Conservation (phyloP, 345 rosid species). For the Eucalyptus fibrosa region DNA sequence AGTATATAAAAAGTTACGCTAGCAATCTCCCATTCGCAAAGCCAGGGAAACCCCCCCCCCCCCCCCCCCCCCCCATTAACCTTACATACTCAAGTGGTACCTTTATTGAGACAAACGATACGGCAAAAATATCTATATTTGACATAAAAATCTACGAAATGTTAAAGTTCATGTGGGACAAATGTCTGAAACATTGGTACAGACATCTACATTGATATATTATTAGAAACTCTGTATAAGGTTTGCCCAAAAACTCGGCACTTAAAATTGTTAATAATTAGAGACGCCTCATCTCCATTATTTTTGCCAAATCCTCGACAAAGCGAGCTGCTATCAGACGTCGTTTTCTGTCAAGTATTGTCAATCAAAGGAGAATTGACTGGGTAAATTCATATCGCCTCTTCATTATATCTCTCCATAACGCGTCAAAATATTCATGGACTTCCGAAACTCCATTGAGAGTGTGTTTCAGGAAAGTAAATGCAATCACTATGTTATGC, state of each 20-base stretch:
- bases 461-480: too few species aligned
- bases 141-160: background rate
- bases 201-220: too few species aligned
- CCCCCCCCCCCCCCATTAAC: too few species aligned
- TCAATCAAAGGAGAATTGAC: background rate
- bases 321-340: background rate
- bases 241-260: too few species aligned
- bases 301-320: background rate
- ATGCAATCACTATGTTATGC: too few species aligned
- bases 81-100: background rate
- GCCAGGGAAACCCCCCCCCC: too few species aligned
- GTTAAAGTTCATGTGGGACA: background rate
- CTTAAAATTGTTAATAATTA: background rate
- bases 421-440: background rate
- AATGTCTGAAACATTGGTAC: background rate
- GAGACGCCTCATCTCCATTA: background rate
- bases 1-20: too few species aligned
- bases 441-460: too few species aligned
- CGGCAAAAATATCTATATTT: background rate
- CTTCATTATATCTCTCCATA: background rate
- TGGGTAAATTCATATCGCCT: background rate
- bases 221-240: too few species aligned
- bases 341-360: background rate
- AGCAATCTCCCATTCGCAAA: too few species aligned
- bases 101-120: background rate